phyloP scores from a whole-genome alignment of 768 basidiomycete species.

The Mycena belliarum region DNA sequence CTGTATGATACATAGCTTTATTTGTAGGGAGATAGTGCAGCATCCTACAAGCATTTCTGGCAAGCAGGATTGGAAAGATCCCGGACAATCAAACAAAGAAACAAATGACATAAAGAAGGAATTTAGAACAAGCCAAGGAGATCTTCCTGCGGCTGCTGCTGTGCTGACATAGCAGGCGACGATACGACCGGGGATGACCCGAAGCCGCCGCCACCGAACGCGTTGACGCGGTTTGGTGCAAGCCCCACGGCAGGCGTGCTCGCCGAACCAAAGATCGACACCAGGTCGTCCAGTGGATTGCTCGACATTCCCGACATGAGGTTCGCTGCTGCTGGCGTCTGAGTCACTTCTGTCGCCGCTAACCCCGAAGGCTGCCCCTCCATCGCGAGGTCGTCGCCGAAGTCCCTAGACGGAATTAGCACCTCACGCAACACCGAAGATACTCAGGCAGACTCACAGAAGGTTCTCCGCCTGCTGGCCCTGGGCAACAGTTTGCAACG shows the following conservation, averaged over 20 bases:
- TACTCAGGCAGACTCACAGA: conserved; percentile 50
- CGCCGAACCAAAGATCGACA: conserved; percentile 82
- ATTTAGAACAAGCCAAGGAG: not conserved
- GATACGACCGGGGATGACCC: conserved; percentile 22
- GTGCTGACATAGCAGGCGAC: conserved; percentile 12
- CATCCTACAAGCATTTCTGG: too few species aligned
- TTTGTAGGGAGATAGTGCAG: too few species aligned
- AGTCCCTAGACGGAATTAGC: conserved; percentile 51
- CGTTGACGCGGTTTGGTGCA: conserved; percentile 3
- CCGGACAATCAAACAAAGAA: too few species aligned
- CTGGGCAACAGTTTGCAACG: conserved; percentile 84
- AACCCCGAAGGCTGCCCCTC: conserved; percentile 73
- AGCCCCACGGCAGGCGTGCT: conserved; percentile 30
- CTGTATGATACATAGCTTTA: too few species aligned
- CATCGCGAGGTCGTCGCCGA: conserved; percentile 69
- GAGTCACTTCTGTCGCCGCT: conserved; percentile 73
- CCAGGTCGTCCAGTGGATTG: conserved; percentile 91
- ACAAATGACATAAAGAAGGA: not conserved
- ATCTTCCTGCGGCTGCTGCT: not conserved
- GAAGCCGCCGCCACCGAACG: conserved; percentile 25
- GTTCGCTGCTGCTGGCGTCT: conserved; percentile 67
- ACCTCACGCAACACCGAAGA: not conserved
- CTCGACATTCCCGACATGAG: conserved; percentile 78
- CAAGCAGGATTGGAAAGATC: too few species aligned
- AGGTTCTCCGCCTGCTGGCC: conserved; percentile 95